These are phyloP conservation scores for Pichia norvegensis DNA, from an alignment of 1,139 yeast species.

Conservation along the genomic window DNA sequence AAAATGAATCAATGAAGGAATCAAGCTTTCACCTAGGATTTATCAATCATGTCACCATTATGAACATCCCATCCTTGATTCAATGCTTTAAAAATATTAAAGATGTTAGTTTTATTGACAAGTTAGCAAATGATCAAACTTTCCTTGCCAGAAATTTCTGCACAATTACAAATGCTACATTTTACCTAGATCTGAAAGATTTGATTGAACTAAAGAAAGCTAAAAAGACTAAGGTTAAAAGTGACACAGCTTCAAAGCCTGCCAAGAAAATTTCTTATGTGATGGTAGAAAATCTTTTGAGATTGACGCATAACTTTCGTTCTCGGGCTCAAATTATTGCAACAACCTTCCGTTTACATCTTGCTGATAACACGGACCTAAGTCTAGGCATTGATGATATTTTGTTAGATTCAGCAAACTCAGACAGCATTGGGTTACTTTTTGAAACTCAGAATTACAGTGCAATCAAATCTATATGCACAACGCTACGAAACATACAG, in stretches of 20 bases:
- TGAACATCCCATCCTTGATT: conserved; percentile 9
- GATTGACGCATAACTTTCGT: conserved; percentile 19
- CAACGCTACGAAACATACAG: conserved; percentile 19
- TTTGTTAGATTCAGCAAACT: conserved; percentile 21
- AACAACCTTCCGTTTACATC: conserved; percentile 12
- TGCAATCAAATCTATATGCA: conserved; percentile 16
- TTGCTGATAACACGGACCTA: conserved; percentile 13
- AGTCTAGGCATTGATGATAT: conserved; percentile 21
- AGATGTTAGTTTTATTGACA: conserved; percentile 6
- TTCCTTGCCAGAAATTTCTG: conserved; percentile 15
- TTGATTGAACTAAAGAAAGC: neutral
- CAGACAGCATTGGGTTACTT: conserved; percentile 20
- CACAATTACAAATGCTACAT: conserved; percentile 13
- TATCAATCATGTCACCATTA: conserved; percentile 13
- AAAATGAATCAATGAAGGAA: neutral
- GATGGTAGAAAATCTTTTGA: conserved; percentile 10
- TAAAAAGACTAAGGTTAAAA: neutral
- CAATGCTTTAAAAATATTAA: conserved; percentile 9
- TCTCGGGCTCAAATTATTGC: conserved; percentile 21
- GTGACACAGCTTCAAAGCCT: neutral
- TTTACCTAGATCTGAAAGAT: conserved; percentile 13
- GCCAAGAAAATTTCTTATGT: neutral
- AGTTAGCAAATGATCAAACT: conserved; percentile 11
- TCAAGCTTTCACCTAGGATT: conserved; percentile 14
- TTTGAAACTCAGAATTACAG: conserved; percentile 12